phyloP scores from a whole-genome alignment of 805 yeast genomes.

The Ogataea degrootiae region DNA sequence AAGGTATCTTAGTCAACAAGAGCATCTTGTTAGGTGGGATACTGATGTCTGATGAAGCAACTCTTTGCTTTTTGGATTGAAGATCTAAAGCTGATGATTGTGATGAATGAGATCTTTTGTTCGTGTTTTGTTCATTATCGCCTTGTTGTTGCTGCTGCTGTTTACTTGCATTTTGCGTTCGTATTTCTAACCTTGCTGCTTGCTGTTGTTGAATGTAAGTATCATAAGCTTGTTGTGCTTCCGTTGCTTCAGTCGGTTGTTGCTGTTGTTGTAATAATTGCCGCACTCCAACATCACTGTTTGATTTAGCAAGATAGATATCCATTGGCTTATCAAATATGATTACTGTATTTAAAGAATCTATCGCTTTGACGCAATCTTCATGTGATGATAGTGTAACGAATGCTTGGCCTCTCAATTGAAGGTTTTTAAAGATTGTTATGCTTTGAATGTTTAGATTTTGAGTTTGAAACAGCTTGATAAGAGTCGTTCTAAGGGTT shows the following conservation, averaged over 20 bases:
- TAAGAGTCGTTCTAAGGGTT: conserved; percentile 42
- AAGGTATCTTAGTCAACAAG: conserved; percentile 66
- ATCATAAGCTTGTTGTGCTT: conserved; percentile 15
- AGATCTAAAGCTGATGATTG: conserved; percentile 11
- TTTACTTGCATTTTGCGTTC: not conserved
- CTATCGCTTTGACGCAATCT: conserved; percentile 42
- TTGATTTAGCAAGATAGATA: conserved; percentile 38
- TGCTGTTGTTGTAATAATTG: conserved; percentile 1
- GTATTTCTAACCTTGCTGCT: conserved; percentile 17
- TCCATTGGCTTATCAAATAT: conserved; percentile 46
- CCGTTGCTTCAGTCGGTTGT: conserved; percentile 3
- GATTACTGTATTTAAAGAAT: conserved; percentile 35
- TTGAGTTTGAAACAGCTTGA: conserved; percentile 42
- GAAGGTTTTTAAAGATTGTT: conserved; percentile 55
- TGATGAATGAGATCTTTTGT: conserved; percentile 19
- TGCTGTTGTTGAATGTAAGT: conserved; percentile 16
- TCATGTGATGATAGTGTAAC: conserved; percentile 45
- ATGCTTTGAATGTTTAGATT: conserved; percentile 40
- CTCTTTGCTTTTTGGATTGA: conserved; percentile 9
- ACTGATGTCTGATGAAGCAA: conserved; percentile 29
- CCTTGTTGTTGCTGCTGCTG: conserved; percentile 1
- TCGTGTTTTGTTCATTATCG: conserved; percentile 9
- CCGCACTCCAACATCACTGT: conserved; percentile 36
- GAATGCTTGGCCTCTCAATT: conserved; percentile 80
- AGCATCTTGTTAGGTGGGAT: conserved; percentile 57